Evolutionary conservation across 2,329 filamentous ascomycete genomes (phyloP), one percentile per base, ranked within the genome.

Genomic region (Pleoardoris graminearum): DNA sequence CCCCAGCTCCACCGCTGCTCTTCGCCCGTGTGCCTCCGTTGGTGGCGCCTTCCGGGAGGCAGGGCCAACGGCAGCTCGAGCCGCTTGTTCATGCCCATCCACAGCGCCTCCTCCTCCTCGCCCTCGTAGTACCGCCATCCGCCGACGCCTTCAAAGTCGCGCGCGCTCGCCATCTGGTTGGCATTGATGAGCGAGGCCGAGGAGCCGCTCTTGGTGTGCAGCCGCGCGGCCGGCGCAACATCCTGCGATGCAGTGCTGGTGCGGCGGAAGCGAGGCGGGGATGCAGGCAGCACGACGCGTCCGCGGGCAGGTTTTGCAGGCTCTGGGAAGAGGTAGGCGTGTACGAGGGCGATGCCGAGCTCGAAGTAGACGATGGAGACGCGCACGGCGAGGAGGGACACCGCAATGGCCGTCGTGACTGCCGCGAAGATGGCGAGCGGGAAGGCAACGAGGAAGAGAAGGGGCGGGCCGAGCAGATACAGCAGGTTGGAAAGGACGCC

Each of bases 111-210:
- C 37, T 77, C 75, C 4, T 75, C 73, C 1, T 72, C 69, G 22
- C 70, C 70, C 11, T 67, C 69, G 3, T 69, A 55, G 14, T 72
- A 62, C 38, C 70, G 61, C 71, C 71, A 74, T 1, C 76, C 76
- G 22, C 76, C 76, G 1, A 78, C 71, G 46, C 75, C 75, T 51
- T 78, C 76, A 44, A 72, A 78, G 55, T 78, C 76, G 29, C 74
- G 63, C 11, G 66, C 67, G 3, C 6, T 29, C 4, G 33, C 44
- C 16, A 66, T 44, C 11, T 69, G 67, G 39, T 65, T 65, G 22
- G 62, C 66, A 22, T 67, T 64, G 22, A 75, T 48, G 25, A 76
- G 60, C 1, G 66, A 65, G 12, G 69, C 67, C 41, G 73, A 68
- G 1, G 68, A 71, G 3, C 62, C 68, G 46, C 63, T 71, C 52